Evolutionary conservation across 2,329 filamentous ascomycete species (phyloP).

Genomic region (Talaromyces sp.): DNA sequence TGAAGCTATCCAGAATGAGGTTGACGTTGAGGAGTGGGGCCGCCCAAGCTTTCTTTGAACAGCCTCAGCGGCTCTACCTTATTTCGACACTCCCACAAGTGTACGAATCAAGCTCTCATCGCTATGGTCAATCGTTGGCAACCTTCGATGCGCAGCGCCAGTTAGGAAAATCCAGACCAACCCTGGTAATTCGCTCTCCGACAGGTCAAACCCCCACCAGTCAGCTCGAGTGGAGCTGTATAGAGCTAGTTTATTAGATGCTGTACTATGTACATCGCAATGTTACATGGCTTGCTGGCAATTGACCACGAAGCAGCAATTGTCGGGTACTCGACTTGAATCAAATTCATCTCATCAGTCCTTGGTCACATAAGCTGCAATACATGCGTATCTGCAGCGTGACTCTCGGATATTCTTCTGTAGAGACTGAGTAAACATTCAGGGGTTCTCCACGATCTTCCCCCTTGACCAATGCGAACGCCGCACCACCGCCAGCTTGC

Average conservation of each 20-base stretch:
- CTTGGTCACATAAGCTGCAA: too few relatives aligned
- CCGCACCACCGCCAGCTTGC: not conserved
- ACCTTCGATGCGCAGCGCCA: too few relatives aligned
- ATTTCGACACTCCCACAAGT: not conserved
- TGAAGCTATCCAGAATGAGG: not conserved
- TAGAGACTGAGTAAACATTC: not conserved
- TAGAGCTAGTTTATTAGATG: not conserved
- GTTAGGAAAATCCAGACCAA: not conserved
- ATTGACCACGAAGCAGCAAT: not conserved
- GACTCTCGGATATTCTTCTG: not conserved
- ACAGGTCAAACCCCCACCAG: not conserved
- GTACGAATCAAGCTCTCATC: too few relatives aligned
- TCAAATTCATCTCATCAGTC: too few relatives aligned
- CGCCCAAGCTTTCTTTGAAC: not conserved
- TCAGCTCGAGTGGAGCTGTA: not conserved
- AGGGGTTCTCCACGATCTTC: not conserved
- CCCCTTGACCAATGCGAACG: not conserved
- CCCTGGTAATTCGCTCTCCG: not conserved
- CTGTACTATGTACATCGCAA: not conserved
- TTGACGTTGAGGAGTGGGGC: not conserved
- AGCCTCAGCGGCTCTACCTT: not conserved
- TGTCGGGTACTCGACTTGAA: not conserved
- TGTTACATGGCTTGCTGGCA: not conserved
- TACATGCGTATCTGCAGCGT: too few relatives aligned
- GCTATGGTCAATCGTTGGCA: too few relatives aligned